Base-by-base conservation (phyloP, 257 asterid genomes). In the Hygrophila difformis region DNA sequence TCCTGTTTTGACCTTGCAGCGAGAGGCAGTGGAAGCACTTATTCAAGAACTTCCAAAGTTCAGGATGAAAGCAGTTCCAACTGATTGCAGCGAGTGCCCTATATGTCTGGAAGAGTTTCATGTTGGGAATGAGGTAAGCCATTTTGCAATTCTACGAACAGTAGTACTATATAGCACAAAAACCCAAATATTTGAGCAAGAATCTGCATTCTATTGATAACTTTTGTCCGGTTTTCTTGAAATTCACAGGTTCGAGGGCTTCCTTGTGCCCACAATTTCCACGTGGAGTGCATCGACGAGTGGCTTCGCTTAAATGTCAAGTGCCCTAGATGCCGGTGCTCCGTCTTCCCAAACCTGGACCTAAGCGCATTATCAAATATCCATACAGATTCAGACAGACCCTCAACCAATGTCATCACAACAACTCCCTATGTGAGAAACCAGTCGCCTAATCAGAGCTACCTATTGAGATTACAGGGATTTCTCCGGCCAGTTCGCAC, bases 191-290 rank as follows among this genome's bases (percentile, higher is more conserved):
- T 43, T 51, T 36, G 18, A 31, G 16, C 21, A 45, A 16, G 9
- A 41, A 16, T n/a, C n/a, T n/a, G n/a, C n/a, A n/a, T n/a, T n/a
- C n/a, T n/a, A n/a, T n/a, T n/a, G n/a, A n/a, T n/a, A n/a, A n/a
- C n/a, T 26, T 26, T 26, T 26, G 31, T 8, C 8, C 31, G 8
- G 31, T 26, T 5, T 3, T 26, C 4, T 5, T 26, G 7, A 3
- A 33, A 21, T 33, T 42, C 19, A 9, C 82, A 88, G 97, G 97
- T 89, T 23, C 78, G 98, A 0, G 98, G 96, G 18, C 92, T 89
- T 42, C 98, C 98, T 4, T 89, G 98, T 68, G 98, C 98, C 10
- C 98, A 89, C 77, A 89, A 89, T 54, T 89, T 89, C 61, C 98
- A 89, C 3, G 96, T 82, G 49, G 98, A 80, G 64, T 89, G 98